These are phyloP conservation scores for Eremochloa ophiuroides DNA, from an alignment of 176 grass and related monocot genomes.

Conservation along the genomic window DNA sequence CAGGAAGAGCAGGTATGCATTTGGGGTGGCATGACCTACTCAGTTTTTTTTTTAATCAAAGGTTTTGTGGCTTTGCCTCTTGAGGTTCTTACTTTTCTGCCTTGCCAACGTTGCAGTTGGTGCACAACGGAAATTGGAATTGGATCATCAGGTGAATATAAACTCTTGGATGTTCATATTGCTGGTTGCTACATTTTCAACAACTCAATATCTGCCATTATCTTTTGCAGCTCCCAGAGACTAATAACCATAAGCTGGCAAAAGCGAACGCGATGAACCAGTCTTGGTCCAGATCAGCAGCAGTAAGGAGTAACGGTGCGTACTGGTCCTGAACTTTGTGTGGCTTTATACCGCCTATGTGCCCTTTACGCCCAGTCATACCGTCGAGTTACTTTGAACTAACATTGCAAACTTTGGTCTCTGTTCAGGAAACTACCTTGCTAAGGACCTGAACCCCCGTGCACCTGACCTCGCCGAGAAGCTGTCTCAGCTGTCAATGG, in stretches of 20 bases:
- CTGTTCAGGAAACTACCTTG: constrained; percentile 10
- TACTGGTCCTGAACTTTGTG: not conserved
- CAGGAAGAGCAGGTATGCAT: constrained; percentile 54
- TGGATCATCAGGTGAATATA: constrained; percentile 50
- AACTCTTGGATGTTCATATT: not conserved
- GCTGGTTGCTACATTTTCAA: constrained; percentile 8
- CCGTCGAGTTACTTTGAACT: no score
- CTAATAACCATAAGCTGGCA: constrained; percentile 39
- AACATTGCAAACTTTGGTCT: not conserved
- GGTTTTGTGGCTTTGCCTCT: not conserved
- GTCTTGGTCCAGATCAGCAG: constrained; percentile 44
- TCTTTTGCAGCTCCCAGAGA: constrained; percentile 32
- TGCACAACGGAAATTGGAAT: constrained; percentile 81
- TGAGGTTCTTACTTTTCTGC: not conserved
- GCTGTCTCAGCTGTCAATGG: constrained; percentile 55
- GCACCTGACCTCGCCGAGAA: constrained; percentile 45
- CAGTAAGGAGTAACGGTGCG: constrained; percentile 37
- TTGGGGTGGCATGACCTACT: not conserved
- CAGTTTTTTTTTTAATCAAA: not conserved
- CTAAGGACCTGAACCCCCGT: constrained; percentile 21
- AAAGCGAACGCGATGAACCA: constrained; percentile 46
- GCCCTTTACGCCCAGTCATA: no score
- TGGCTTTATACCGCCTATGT: no score
- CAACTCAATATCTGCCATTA: not conserved
- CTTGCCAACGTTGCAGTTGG: constrained; percentile 30